Evolutionary conservation across 768 basidiomycete species (phyloP), one percentile per base, ranked within the genome.

Genomic region (Wakefieldia striispora): DNA sequence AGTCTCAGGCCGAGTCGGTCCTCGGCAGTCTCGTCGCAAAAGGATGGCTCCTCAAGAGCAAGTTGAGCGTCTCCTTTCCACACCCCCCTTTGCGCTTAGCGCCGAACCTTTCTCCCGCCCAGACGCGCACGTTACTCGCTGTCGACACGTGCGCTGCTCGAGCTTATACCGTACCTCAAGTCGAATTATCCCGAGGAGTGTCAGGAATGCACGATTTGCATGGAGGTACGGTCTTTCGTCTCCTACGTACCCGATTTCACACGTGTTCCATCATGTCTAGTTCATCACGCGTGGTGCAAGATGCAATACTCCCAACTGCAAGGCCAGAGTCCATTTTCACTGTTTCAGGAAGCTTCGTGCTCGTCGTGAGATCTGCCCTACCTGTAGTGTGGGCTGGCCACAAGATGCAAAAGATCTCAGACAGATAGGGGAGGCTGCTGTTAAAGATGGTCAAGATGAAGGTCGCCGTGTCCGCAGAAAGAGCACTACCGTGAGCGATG

Each of bases 11-110:
- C 0, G 87, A 91, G 67, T 67, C 75, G 16, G 78, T 90, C 13
- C 71, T 95, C 13, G 71, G 75, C 24, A 92, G 87, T 58, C 90
- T 95, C 60, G 88, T 92, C 1, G 85, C 90, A n/a, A 83, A 80
- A 58, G 86, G 86, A 13, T 91, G 86, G 90, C 68, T 88, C 10
- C 51, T 80, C 40, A 84, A 83, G 70, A 90, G 84, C 85, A 79
- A 76, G 86, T 84, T 63, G 60, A 59, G 85, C 75, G 23, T 45
- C 12, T 11, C 34, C 41, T 19, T n/a, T 24, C 4, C 20, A 16
- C 11, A 8, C 4, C 37, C 35, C 23, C 43, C 29, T 49, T 16
- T 26, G 27, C 17, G 13, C 38, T 39, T 27, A 36, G 23, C 21
- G 54, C 52, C 40, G 14, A 51, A 11, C 37, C n/a, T 36, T 4